Conservation (phyloP, 768 basidiomycete genomes). For the Termitomyces bulborhizus region DNA sequence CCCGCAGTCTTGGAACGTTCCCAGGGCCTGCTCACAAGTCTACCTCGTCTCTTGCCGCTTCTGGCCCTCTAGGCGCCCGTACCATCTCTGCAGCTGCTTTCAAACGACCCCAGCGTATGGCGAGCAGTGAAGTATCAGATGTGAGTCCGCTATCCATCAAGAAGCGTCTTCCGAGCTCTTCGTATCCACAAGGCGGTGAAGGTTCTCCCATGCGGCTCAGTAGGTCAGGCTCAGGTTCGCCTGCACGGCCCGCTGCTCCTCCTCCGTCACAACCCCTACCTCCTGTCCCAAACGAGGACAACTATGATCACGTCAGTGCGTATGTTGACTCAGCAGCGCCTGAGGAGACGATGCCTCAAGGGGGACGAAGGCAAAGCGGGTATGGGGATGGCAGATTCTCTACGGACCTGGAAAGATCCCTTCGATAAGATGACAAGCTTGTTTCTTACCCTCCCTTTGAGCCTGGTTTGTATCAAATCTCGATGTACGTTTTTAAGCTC, state of each 20-base stretch:
- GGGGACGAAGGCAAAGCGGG: conserved; percentile 8
- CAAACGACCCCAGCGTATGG: conserved; percentile 40
- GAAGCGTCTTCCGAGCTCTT: conserved; percentile 44
- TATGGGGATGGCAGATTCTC: conserved; percentile 40
- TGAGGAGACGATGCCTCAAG: not conserved
- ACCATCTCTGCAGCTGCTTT: conserved; percentile 79
- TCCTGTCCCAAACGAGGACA: conserved; percentile 28
- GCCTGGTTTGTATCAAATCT: not conserved
- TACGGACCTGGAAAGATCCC: conserved; percentile 31
- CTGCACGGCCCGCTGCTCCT: conserved; percentile 12
- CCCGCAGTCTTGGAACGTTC: conserved; percentile 19
- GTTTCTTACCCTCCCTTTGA: not conserved
- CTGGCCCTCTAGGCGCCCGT: conserved; percentile 32
- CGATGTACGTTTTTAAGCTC: not conserved
- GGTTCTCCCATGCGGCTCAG: conserved; percentile 12
- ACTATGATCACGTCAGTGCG: conserved; percentile 55
- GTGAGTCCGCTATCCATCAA: conserved; percentile 41
- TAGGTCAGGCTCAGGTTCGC: conserved; percentile 12
- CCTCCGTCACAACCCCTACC: conserved; percentile 9
- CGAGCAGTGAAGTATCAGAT: conserved; percentile 27
- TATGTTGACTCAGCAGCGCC: conserved; percentile 30
- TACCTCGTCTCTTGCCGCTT: conserved; percentile 9
- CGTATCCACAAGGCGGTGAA: conserved; percentile 23
- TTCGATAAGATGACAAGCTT: not conserved
- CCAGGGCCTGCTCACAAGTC: conserved; percentile 12